Percentiles rank a stretch among this genome's conserved stretches.
Conservation (phyloP, 192 early-diverging fungal genomes). For the Rhizoclosmatium sp. region DNA sequence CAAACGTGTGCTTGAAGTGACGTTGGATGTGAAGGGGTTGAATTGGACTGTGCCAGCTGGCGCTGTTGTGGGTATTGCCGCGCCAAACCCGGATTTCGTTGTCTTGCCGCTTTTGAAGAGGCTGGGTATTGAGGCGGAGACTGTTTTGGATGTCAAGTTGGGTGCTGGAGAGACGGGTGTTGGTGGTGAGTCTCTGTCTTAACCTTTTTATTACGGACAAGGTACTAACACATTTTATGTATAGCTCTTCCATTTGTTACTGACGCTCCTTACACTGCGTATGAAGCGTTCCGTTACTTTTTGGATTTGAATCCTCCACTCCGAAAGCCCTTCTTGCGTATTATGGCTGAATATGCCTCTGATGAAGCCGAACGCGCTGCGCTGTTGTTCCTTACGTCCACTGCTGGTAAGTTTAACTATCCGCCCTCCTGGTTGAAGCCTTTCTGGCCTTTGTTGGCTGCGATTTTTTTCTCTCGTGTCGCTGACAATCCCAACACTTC, state of each 20-base stretch:
- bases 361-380: constrained; percentile 75
- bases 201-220: constrained; percentile 2
- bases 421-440: background rate
- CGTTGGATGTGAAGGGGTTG: constrained; percentile 43
- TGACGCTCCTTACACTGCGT: constrained; percentile 37
- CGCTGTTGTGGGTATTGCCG: constrained; percentile 87
- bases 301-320: constrained; percentile 78
- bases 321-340: constrained; percentile 77
- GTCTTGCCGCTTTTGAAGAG: constrained; percentile 71
- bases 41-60: constrained; percentile 62
- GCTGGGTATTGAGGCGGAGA: constrained; percentile 59
- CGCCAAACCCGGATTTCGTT: constrained; percentile 79
- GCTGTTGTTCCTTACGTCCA: constrained; percentile 82
- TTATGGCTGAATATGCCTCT: constrained; percentile 73
- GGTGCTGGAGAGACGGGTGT: background rate
- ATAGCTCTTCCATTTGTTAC: constrained; percentile 41
- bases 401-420: constrained; percentile 61
- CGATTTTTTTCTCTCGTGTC: constrained; percentile 7
- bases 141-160: constrained; percentile 50
- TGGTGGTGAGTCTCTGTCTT: background rate
- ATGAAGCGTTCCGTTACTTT: constrained; percentile 76
- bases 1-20: constrained; percentile 69
- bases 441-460: background rate
- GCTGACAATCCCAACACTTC: background rate
- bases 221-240: background rate